Evolutionary conservation across 345 rosid genomes (phyloP), one percentile per base, ranked within the genome.

Genomic region (Dimocarpus longan): DNA sequence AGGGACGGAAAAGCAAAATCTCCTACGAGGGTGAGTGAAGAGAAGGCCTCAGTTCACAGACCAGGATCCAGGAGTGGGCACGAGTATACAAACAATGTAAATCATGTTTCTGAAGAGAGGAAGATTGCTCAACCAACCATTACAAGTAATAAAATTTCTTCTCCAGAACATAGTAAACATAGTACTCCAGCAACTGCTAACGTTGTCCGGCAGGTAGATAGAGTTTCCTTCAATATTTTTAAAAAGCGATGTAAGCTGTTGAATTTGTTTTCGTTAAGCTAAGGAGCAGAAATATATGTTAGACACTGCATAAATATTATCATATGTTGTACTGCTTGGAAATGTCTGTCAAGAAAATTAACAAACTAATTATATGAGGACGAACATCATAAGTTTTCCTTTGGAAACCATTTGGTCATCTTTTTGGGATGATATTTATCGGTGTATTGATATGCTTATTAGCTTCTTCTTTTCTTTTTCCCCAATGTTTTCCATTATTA

Each of bases 131-230:
- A 73, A 22, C 80, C 70, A 16, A 68, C 76, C 10, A 37, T 62
- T 19, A 7, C 82, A 74, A 81, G 57, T 24, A 73, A 74, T 62
- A 68, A 44, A 18, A 37, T 52, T 50, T 68, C 81, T 63, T 67
- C 83, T 65, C 18, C 79, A 28, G 82, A 75, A 73, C 82, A 66
- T 82, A 59, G 63, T 56, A 67, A 75, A 73, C 82, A 66, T 82
- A 59, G 63, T 56, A 67, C 56, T 72, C 78, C 80, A 42, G 71
- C 10, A 46, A 80, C 80, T 44, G 42, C 69, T 71, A 63, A 77
- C 68, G 79, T 74, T 39, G 72, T 80, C 8, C 89, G 68, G 75
- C 84, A 80, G 89, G 95, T 87, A 68, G 15, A 19, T 70, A 6
- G 40, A 4, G 0, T 65, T 65, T 73, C 62, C 22, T 50, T 69